A percentile compares a stretch with the other conserved stretches of the same genome.
phyloP scores from a whole-genome alignment of 2,329 filamentous ascomycete species.

The Aspergillus floridensis region DNA sequence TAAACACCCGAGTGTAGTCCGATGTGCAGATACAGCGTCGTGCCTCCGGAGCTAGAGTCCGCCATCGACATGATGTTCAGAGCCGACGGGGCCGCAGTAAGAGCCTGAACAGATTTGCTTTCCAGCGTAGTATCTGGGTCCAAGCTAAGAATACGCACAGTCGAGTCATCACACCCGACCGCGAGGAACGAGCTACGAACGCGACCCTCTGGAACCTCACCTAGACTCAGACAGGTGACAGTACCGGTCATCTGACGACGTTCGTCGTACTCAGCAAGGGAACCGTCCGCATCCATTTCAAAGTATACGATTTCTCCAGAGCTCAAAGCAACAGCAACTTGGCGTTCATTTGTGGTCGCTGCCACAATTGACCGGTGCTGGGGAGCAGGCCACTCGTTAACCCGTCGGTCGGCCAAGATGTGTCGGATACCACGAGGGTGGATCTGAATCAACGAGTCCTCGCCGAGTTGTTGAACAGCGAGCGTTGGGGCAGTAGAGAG shows the following conservation, averaged over 20 bases:
- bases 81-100: conserved; percentile 85
- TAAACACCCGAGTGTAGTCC: conserved; percentile 95
- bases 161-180: conserved; percentile 94
- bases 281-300: conserved; percentile 90
- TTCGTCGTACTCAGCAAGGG: conserved; percentile 89
- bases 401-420: conserved; percentile 69
- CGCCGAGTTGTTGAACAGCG: conserved; percentile 89
- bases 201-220: conserved; percentile 86
- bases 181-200: conserved; percentile 88
- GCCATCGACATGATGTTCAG: conserved; percentile 93
- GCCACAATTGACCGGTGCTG: conserved; percentile 94
- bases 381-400: conserved; percentile 92
- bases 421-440: conserved; percentile 96
- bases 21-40: conserved; percentile 90
- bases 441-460: conserved; percentile 88
- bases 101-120: conserved; percentile 88
- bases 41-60: conserved; percentile 84
- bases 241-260: conserved; percentile 94
- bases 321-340: conserved; percentile 90
- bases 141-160: conserved; percentile 85
- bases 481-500: conserved; percentile 83
- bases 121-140: conserved; percentile 88
- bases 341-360: conserved; percentile 86
- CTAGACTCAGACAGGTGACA: conserved; percentile 90
- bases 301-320: conserved; percentile 98